Conservation (phyloP, 1,139 yeast genomes). For the Hyphopichia wangnamkhiaoensis region DNA sequence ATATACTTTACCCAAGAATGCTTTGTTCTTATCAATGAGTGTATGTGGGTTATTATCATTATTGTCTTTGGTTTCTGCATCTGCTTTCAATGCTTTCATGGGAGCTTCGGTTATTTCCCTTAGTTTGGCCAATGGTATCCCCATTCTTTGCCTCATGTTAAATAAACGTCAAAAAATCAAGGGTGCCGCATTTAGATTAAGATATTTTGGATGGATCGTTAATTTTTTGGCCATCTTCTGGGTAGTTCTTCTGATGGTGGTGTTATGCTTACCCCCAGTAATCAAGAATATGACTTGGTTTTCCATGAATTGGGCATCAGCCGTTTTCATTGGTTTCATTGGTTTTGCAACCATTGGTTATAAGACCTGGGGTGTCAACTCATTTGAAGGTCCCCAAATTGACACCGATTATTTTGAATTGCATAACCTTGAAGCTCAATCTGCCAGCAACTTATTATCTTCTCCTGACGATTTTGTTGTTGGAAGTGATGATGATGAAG, state of each 20-base stretch:
- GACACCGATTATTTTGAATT: slow-evolving; percentile 52
- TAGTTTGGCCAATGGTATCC: slow-evolving; percentile 76
- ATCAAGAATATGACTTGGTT: slow-evolving; percentile 57
- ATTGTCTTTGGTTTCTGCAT: slow-evolving; percentile 65
- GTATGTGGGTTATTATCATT: slow-evolving; percentile 63
- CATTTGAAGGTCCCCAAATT: slow-evolving; percentile 66
- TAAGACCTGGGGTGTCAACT: slow-evolving; percentile 57
- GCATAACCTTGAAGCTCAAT: slow-evolving; percentile 26
- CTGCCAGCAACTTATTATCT: slow-evolving; percentile 2
- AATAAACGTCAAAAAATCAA: slow-evolving; percentile 62
- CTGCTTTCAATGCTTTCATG: slow-evolving; percentile 83
- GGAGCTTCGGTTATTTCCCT: slow-evolving; percentile 83
- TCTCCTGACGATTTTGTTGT: slow-evolving; percentile 13
- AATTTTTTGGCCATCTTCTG: slow-evolving; percentile 63
- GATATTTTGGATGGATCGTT: slow-evolving; percentile 65
- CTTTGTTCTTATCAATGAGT: slow-evolving; percentile 67
- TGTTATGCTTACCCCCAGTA: slow-evolving; percentile 74
- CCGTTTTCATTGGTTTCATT: slow-evolving; percentile 55
- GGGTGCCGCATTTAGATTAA: slow-evolving; percentile 72
- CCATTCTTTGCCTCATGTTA: slow-evolving; percentile 62
- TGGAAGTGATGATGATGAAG: slow-evolving; percentile 15
- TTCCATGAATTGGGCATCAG: slow-evolving; percentile 75
- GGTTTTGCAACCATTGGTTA: slow-evolving; percentile 52
- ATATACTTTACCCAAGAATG: slow-evolving; percentile 67
- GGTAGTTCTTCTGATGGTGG: slow-evolving; percentile 58